Evolutionary conservation across 2,329 filamentous ascomycete species (phyloP), one percentile per base, ranked within the genome.

Genomic region (Botrytis galanthina): DNA sequence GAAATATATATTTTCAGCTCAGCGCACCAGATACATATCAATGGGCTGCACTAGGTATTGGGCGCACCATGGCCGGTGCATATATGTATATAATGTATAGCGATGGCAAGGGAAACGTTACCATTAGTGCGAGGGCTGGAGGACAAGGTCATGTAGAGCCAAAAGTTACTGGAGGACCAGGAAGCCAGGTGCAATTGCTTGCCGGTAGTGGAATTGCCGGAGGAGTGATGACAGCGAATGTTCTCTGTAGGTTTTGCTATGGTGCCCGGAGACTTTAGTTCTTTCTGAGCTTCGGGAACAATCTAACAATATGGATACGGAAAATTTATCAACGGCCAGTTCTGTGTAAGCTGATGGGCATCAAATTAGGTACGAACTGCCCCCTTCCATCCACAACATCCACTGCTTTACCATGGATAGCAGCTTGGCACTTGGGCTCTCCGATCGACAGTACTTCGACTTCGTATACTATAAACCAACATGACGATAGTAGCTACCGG

Each of bases 71-170:
- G 89, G 76, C 81, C 9, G 86, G 85, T 42, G 80, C 88, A 8
- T 88, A 87, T 76, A 90, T 90, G 71, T 90, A 90, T 78, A 81
- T 90, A 57, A 84, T 89, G 39, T 90, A 90, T 78, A 83, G 86
- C 8, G 84, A 85, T 57, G 82, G 84, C 37, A 81, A 80, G 57
- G 85, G 87, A 18, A 84, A 82, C 73, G 86, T 90, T 10, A 90
- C 88, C 0, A 76, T 90, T 10, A 90, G 88, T 10, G 86, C 86
- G 12, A 82, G 88, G 42, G 37, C 32, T 4, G 76, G 82, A 20
- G 84, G 83, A 4, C 66, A 64, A 26, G 86, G 86, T 9, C 80
- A 88, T 70, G 76, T 77, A 1, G 77, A 83, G 75, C 88, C 88
- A 0, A 74, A 78, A 16, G 78, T 83, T 67, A 84, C 87, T 77